These are phyloP conservation scores for Hypsizygus marmoreus DNA, from an alignment of 768 basidiomycete genomes.

Conservation along the genomic window DNA sequence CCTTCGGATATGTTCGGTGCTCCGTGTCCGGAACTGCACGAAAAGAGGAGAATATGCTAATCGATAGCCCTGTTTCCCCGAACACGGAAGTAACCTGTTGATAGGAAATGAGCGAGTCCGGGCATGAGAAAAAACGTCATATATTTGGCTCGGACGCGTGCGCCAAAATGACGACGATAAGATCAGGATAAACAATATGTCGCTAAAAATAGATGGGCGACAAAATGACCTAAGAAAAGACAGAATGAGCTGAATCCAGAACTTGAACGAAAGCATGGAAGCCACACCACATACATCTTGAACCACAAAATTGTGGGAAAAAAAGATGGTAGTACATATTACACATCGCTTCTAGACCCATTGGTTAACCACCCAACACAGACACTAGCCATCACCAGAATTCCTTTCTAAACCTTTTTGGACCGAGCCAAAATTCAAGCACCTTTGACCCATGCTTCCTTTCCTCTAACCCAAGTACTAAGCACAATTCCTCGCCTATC, in stretches of 20 bases:
- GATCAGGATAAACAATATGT: constrained; percentile 12
- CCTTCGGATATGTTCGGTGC: too few relatives aligned
- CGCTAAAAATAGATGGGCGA: background rate
- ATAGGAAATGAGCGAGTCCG: background rate
- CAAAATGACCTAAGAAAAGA: too few relatives aligned
- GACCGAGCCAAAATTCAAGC: constrained; percentile 7
- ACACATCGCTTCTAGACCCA: background rate
- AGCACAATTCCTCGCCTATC: constrained; percentile 66
- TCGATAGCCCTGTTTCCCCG: background rate
- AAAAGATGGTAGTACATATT: too few relatives aligned
- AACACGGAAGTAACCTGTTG: background rate
- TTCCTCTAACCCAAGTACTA: constrained; percentile 78
- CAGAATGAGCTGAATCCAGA: too few relatives aligned
- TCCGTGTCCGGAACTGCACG: too few relatives aligned
- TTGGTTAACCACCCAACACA: background rate
- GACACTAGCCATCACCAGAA: background rate
- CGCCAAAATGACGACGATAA: too few relatives aligned
- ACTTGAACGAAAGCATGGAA: too few relatives aligned
- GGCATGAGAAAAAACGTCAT: background rate
- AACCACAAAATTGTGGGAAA: too few relatives aligned
- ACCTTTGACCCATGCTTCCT: constrained; percentile 61
- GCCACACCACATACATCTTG: too few relatives aligned
- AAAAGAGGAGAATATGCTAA: background rate
- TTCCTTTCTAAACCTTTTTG: background rate
- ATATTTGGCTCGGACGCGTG: too few relatives aligned